A percentile compares a stretch with the other conserved stretches of the same genome.
Conservation (phyloP, 331 rosid species). For the Arachis monticola region DNA sequence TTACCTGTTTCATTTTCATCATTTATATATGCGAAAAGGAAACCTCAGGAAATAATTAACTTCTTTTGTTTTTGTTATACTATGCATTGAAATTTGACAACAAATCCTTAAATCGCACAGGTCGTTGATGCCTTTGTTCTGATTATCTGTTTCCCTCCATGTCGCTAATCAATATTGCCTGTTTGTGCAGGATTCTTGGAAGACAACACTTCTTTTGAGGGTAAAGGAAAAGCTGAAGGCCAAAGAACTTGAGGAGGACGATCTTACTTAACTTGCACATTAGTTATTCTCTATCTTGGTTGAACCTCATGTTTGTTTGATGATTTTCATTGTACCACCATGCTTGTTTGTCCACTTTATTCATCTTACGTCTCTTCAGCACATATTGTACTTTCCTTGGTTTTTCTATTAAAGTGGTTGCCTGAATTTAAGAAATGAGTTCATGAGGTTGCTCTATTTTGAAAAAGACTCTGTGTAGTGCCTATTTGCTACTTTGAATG, state of each 20-base stretch:
- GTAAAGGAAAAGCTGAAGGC: slow-evolving; percentile 97
- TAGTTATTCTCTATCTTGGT: slow-evolving; percentile 23
- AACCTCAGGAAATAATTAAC: neutral
- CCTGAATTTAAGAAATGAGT: slow-evolving; percentile 31
- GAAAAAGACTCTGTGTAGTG: neutral
- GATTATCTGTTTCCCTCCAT: slow-evolving; percentile 25
- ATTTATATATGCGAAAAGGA: slow-evolving; percentile 5
- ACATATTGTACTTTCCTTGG: slow-evolving; percentile 43
- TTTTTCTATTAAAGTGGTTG: slow-evolving; percentile 44
- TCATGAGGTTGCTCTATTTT: slow-evolving; percentile 7
- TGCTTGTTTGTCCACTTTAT: slow-evolving; percentile 42
- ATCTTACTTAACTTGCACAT: slow-evolving; percentile 69
- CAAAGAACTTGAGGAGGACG: slow-evolving; percentile 97
- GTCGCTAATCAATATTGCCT: slow-evolving; percentile 36
- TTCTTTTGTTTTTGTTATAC: neutral
- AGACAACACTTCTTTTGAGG: slow-evolving; percentile 91
- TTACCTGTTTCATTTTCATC: neutral
- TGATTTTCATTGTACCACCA: slow-evolving; percentile 44
- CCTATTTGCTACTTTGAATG: slow-evolving; percentile 23
- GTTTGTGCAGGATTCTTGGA: slow-evolving; percentile 80
- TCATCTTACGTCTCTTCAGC: slow-evolving; percentile 36
- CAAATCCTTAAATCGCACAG: neutral
- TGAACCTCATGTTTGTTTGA: slow-evolving; percentile 46
- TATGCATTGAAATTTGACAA: slow-evolving; percentile 7
- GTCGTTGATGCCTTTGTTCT: neutral